Conservation (phyloP, 345 rosid species). For the Brassica rapa region DNA sequence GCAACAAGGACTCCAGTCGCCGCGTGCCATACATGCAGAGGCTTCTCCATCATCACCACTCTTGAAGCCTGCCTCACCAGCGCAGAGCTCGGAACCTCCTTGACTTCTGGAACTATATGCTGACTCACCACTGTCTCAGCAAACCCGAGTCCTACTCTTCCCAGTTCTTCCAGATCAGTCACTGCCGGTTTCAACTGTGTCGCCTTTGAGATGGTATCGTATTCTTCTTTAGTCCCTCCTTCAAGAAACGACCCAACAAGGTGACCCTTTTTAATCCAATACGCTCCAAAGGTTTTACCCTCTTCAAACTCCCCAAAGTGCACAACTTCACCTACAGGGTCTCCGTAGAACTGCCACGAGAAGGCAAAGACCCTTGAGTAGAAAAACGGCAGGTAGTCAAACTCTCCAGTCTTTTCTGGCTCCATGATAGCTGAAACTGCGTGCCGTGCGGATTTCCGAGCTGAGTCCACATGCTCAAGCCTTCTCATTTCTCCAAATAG, state of each 20-base stretch:
- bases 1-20: slow-evolving; percentile 75
- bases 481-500: slow-evolving; percentile 76
- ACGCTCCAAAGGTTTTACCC: slow-evolving; percentile 74
- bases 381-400: slow-evolving; percentile 87
- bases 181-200: slow-evolving; percentile 63
- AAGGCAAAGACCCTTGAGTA: slow-evolving; percentile 84
- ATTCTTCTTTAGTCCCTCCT: slow-evolving; percentile 92
- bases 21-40: slow-evolving; percentile 64
- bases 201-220: slow-evolving; percentile 76
- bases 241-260: slow-evolving; percentile 92
- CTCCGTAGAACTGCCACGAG: slow-evolving; percentile 97
- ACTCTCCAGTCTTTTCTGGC: slow-evolving; percentile 67
- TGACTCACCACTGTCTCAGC: slow-evolving; percentile 57
- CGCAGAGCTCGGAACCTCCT: slow-evolving; percentile 26
- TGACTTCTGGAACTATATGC: slow-evolving; percentile 36
- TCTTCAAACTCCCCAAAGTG: slow-evolving; percentile 81
- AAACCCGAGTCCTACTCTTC: slow-evolving; percentile 61
- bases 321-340: slow-evolving; percentile 73
- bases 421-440: slow-evolving; percentile 79
- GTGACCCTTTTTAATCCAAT: slow-evolving; percentile 80
- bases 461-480: slow-evolving; percentile 95
- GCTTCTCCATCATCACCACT: slow-evolving; percentile 51
- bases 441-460: slow-evolving; percentile 79
- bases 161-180: slow-evolving; percentile 60
- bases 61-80: slow-evolving; percentile 34